Base-by-base conservation (phyloP, 1,139 yeast species). In the Blastobotrys malaysiensis region DNA sequence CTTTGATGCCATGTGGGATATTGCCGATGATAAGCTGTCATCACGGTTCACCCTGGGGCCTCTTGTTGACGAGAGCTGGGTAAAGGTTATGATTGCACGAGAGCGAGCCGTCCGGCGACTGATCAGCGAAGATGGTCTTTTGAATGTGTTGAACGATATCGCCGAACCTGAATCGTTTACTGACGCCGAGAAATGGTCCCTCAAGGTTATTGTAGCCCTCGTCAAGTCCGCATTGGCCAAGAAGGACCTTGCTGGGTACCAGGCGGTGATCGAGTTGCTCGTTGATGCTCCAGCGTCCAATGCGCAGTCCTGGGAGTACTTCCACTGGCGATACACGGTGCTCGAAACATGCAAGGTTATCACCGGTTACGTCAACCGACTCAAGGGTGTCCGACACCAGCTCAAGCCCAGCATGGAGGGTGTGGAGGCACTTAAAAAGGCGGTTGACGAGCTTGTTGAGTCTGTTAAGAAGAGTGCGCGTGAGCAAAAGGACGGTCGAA, bases 181-280 rank as follows among this genome's bases (percentile, higher is more conserved):
- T 0, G 55, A 46, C 0, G 65, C 61, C 6, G 79, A 76, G 53
- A 59, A 57, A 49, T 74, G 78, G 78, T 59, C 70, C 0, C 57
- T 66, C 11, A 55, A 63, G 3, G 57, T 63, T 1, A 55, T 71
- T 3, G 46, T 52, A 1, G 31, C 52, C 0, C 57, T 70, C 6
- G 58, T 57, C 2, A 48, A 55, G 19, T 53, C 61, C 46, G 54
- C 67, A 1, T 48, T 52, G 20, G 51, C 46, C 36, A 60, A 53
- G 47, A 31, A 24, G 36, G 50, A 55, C 3, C 46, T 43, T 22
- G 24, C 46, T 26, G 54, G 55, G 1, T 63, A 63, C 56, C 20
- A 46, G 14, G 51, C 27, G 3, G 49, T 64, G 11, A 49, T 50
- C 13, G 44, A 44, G 13, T 46, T 49, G 39, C 46, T 55, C 26